Base-by-base conservation (phyloP, 305 asterid species). In the Solanum hybrid region DNA sequence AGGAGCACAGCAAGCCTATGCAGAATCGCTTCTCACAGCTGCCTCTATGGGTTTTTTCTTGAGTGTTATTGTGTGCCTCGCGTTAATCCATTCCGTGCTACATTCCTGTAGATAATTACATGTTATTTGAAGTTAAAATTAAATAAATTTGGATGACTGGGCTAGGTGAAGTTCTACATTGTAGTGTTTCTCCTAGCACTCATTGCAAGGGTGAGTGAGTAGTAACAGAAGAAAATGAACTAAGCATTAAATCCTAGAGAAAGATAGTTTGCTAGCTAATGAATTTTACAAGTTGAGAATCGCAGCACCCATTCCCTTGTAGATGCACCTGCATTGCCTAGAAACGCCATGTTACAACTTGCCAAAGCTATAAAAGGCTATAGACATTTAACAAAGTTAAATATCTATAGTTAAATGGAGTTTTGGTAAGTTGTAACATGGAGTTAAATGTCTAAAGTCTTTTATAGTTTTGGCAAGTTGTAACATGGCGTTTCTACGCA, bases 21-120 rank as follows among this genome's bases (percentile, higher is more conserved):
- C 90, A 78, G 65, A 78, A 51, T 36, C 33, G 61, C 38, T 83
- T 29, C 87, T 88, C 51, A 41, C 45, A 76, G 86, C 86, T 38
- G 73, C 34, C 37, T 72, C 78, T 57, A 10, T 15, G 72, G 45
- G 34, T 17, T 38, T 70, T 39, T 0, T 9, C 86, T 39, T 4
- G 83, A 68, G 14, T 72, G 86, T 76, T 76, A 88, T 78, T 51
- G 90, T 3, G 65, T 78, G 90, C 77, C 85, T 79, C 29, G 79
- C 26, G n/a, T 88, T 88, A 51, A 6, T 11, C 90, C 85, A 41
- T 68, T 88, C 85, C 86, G 86, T 68, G 75, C 87, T 13, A 32
- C 87, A 88, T 37, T 88, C 90, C 90, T 88, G 87, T 68, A 45
- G 75, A 88, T 51, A 78, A 6, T 29, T 12, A 45, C 37, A 38